Conservation (phyloP, 306 rosid species). For the Nissolia schottii region DNA sequence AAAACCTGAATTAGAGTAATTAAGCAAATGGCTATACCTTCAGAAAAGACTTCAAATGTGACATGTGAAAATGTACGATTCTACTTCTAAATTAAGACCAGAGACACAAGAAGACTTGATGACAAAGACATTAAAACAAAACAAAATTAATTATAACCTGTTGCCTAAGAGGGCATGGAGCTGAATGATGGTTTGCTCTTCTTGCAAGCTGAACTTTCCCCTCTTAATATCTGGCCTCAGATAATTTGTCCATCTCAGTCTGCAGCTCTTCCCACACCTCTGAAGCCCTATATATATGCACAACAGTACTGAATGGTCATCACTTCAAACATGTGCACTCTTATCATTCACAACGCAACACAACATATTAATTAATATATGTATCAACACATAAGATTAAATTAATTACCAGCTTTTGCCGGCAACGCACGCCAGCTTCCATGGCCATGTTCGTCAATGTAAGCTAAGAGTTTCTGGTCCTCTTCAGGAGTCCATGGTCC, state of each 20-base stretch:
- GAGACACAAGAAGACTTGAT: not conserved
- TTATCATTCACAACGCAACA: not conserved
- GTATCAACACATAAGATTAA: not conserved
- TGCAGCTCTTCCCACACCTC: slow-evolving; percentile 97
- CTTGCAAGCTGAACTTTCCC: slow-evolving; percentile 96
- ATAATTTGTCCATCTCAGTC: slow-evolving; percentile 97
- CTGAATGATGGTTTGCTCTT: slow-evolving; percentile 97
- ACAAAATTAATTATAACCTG: slow-evolving; percentile 58
- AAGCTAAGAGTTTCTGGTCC: slow-evolving; percentile 96
- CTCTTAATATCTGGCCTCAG: slow-evolving; percentile 98
- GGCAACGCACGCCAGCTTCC: slow-evolving; percentile 99
- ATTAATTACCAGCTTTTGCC: slow-evolving; percentile 68
- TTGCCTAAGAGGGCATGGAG: slow-evolving; percentile 98
- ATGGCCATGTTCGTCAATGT: slow-evolving; percentile 94
- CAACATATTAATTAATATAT: not conserved
- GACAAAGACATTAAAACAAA: too few relatives aligned
- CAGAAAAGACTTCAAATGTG: not conserved
- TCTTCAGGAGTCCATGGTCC: slow-evolving; percentile 99
- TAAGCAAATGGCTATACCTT: not conserved
- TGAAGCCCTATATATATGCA: slow-evolving; percentile 63
- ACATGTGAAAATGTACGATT: not conserved
- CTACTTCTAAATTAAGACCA: not conserved
- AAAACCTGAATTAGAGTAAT: not conserved
- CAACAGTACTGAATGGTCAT: not conserved
- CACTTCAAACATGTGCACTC: not conserved